A percentile compares a stretch with the other conserved stretches of the same genome.
phyloP scores from a whole-genome alignment of 2,329 filamentous ascomycete species.

The Lachnum nothofagi region DNA sequence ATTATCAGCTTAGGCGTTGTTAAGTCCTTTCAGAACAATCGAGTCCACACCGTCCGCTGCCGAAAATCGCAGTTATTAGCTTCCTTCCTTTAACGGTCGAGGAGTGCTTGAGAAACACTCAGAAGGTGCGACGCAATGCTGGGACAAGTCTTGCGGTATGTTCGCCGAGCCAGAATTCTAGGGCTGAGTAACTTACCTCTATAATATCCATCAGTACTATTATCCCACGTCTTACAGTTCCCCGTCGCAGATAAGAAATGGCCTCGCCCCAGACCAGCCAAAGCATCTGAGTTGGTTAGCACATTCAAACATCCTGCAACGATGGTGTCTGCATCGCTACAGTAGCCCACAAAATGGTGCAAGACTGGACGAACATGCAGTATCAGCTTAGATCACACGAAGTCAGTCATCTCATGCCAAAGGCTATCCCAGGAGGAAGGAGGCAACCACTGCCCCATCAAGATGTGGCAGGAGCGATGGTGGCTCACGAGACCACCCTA shows the following conservation, averaged over 20 bases:
- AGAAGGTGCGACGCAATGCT: too few relatives aligned
- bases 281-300: neutral
- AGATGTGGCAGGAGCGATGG: too few relatives aligned
- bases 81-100: too few relatives aligned
- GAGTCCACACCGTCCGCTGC: slow-evolving; percentile 39
- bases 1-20: slow-evolving; percentile 44
- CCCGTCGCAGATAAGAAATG: slow-evolving; percentile 28
- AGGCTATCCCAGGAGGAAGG: too few relatives aligned
- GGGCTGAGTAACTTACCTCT: slow-evolving; percentile 29
- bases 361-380: slow-evolving; percentile 53
- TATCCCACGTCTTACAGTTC: slow-evolving; percentile 44
- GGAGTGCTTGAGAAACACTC: too few relatives aligned
- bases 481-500: too few relatives aligned
- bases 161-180: too few relatives aligned
- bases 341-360: slow-evolving; percentile 46
- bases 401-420: too few relatives aligned
- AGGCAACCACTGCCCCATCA: too few relatives aligned
- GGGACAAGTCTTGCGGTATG: too few relatives aligned
- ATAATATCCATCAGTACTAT: slow-evolving; percentile 46
- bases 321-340: slow-evolving; percentile 41
- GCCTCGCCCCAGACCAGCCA: neutral
- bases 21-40: slow-evolving; percentile 45
- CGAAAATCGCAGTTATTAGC: too few relatives aligned
- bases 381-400: too few relatives aligned
- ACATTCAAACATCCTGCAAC: slow-evolving; percentile 39